Conservation (phyloP, 2,329 filamentous ascomycete genomes). For the Lecanosticta acicola region DNA sequence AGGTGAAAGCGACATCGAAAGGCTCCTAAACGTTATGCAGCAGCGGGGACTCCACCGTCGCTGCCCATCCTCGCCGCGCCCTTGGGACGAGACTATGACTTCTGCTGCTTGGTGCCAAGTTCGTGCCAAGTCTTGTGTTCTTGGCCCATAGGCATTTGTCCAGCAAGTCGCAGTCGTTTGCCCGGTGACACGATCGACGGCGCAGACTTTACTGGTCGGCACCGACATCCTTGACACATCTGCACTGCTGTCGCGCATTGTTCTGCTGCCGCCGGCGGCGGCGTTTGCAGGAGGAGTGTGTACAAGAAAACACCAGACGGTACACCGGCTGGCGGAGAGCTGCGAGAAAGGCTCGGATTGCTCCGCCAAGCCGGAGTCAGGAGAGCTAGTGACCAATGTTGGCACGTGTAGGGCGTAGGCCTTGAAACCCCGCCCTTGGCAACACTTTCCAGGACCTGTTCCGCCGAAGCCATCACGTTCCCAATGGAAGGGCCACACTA, state of each 20-base stretch:
- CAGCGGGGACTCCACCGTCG: constrained; percentile 9
- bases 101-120: constrained; percentile 7
- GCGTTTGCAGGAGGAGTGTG: neutral
- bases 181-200: constrained; percentile 9
- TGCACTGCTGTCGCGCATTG: neutral
- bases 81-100: constrained; percentile 1
- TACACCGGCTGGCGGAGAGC: too few relatives aligned
- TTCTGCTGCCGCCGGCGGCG: neutral
- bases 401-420: too few relatives aligned
- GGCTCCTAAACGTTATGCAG: constrained; percentile 3
- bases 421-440: too few relatives aligned
- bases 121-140: constrained; percentile 8
- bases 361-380: neutral
- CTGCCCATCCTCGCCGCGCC: constrained; percentile 9
- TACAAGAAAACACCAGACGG: too few relatives aligned
- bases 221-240: constrained; percentile 10
- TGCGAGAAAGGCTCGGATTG: too few relatives aligned
- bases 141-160: constrained; percentile 2
- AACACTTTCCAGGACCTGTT: too few relatives aligned
- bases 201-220: constrained; percentile 13
- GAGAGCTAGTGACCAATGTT: too few relatives aligned
- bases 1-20: constrained; percentile 9
- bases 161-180: constrained; percentile 4
- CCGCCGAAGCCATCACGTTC: too few relatives aligned
- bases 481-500: too few relatives aligned